Evolutionary conservation across 805 yeast species (phyloP).

Genomic region (Yamadazyma paraphyllophila): DNA sequence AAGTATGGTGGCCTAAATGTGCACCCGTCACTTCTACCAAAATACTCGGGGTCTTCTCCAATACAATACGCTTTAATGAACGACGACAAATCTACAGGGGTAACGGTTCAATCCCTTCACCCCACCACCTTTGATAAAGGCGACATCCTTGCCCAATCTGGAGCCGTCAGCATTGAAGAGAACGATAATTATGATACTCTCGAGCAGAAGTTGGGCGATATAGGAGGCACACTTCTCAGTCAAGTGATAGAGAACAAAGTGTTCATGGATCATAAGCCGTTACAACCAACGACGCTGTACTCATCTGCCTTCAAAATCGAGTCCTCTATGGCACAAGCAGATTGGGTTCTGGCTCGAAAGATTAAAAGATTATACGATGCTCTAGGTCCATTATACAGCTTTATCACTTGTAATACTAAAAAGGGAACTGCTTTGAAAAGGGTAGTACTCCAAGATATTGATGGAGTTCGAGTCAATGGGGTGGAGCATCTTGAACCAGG

Average conservation of each 20-base stretch:
- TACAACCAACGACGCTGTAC: constrained; percentile 26
- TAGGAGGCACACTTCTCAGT: constrained; percentile 61
- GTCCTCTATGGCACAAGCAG: constrained; percentile 37
- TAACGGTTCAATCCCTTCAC: constrained; percentile 85
- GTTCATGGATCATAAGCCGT: constrained; percentile 11
- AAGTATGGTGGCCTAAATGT: constrained; percentile 77
- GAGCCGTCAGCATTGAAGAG: constrained; percentile 35
- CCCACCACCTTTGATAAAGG: constrained; percentile 87
- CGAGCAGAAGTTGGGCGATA: constrained; percentile 48
- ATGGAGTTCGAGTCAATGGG: neutral
- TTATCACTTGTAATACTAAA: constrained; percentile 31
- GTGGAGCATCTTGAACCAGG: neutral
- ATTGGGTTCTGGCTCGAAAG: constrained; percentile 46
- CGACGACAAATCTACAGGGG: constrained; percentile 67
- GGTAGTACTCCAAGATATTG: constrained; percentile 47
- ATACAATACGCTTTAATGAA: constrained; percentile 75
- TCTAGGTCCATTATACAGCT: constrained; percentile 56
- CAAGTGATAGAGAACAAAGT: constrained; percentile 40
- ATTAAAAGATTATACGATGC: constrained; percentile 47
- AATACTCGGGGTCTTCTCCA: constrained; percentile 86
- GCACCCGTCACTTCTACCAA: constrained; percentile 88
- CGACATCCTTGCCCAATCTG: constrained; percentile 58
- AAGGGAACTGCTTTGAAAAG: constrained; percentile 34
- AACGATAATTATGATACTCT: constrained; percentile 48
- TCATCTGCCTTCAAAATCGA: constrained; percentile 61